Conservation (phyloP, 164 flowering plant species). For the Umbellularia californica region DNA sequence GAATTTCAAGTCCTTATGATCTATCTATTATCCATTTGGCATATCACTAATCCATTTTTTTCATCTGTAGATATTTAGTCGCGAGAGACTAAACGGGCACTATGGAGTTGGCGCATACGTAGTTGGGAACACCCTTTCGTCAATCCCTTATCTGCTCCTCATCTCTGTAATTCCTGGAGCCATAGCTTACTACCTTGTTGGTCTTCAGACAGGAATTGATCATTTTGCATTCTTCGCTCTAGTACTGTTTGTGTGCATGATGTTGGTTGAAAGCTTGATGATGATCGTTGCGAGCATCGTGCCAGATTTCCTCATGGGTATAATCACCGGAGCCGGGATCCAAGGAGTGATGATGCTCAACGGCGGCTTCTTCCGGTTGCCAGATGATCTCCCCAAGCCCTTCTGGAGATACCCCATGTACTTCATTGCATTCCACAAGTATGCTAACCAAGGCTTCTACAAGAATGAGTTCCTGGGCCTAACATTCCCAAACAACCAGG, state of each 20-base stretch:
- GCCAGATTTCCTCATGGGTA: constrained; percentile 60
- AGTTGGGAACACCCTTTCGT: constrained; percentile 49
- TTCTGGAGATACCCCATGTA: constrained; percentile 61
- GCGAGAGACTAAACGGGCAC: constrained; percentile 61
- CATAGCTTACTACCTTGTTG: constrained; percentile 41
- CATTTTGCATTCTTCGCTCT: constrained; percentile 38
- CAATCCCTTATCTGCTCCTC: constrained; percentile 44
- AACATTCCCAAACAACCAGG: constrained; percentile 19
- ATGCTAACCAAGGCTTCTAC: constrained; percentile 42
- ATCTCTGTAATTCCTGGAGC: constrained; percentile 44
- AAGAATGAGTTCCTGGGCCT: constrained; percentile 47
- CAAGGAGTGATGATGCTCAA: constrained; percentile 51
- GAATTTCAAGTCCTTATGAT: not conserved
- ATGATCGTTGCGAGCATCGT: constrained; percentile 58
- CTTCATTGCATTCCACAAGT: constrained; percentile 43
- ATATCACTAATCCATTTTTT: not conserved
- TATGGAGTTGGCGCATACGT: constrained; percentile 49
- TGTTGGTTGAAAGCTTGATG: constrained; percentile 62
- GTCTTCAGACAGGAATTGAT: constrained; percentile 32
- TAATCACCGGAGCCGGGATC: constrained; percentile 53
- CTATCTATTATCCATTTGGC: not conserved
- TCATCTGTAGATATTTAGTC: constrained; percentile 32
- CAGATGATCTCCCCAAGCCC: constrained; percentile 44
- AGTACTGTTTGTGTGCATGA: constrained; percentile 29
- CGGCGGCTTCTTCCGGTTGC: constrained; percentile 49